Evolutionary conservation across 2,329 filamentous ascomycete genomes (phyloP).

Genomic region (Macroventuria anomochaeta): DNA sequence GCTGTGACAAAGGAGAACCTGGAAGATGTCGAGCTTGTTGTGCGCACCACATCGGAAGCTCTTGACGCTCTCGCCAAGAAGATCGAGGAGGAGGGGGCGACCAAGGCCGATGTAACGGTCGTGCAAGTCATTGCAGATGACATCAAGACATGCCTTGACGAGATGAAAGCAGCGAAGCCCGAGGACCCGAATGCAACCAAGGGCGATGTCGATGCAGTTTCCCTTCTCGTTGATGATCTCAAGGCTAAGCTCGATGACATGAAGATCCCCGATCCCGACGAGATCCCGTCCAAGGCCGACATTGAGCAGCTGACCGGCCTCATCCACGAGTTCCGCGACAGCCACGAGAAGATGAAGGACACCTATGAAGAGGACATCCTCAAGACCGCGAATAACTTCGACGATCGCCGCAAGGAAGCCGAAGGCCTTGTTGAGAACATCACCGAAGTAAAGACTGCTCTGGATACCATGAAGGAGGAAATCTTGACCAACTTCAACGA

Average conservation of each 20-base stretch:
- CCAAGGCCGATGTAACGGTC: constrained; percentile 78
- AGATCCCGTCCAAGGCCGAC: constrained; percentile 78
- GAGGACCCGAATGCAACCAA: constrained; percentile 72
- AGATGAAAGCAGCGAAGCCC: constrained; percentile 61
- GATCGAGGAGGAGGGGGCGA: constrained; percentile 71
- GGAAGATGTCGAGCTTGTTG: constrained; percentile 68
- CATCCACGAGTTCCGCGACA: constrained; percentile 59
- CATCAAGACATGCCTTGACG: constrained; percentile 76
- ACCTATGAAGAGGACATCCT: constrained; percentile 77
- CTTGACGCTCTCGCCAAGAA: constrained; percentile 71
- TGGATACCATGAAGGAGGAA: constrained; percentile 79
- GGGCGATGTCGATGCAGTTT: constrained; percentile 79
- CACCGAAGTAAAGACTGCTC: constrained; percentile 75
- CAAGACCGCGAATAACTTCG: constrained; percentile 77
- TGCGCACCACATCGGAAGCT: constrained; percentile 77
- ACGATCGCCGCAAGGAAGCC: constrained; percentile 84
- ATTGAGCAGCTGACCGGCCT: constrained; percentile 66
- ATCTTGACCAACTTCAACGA: constrained; percentile 79
- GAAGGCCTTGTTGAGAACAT: constrained; percentile 79
- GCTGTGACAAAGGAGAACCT: constrained; percentile 68
- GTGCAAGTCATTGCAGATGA: constrained; percentile 82
- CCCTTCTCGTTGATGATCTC: constrained; percentile 82
- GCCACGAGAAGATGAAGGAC: constrained; percentile 72
- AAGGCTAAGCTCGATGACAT: constrained; percentile 79
- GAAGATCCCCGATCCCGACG: constrained; percentile 71